Percentiles rank a stretch among this genome's conserved stretches.
Evolutionary conservation across 192 early-diverging fungal species (phyloP).

Genomic region (Cladochytrium replicatum): DNA sequence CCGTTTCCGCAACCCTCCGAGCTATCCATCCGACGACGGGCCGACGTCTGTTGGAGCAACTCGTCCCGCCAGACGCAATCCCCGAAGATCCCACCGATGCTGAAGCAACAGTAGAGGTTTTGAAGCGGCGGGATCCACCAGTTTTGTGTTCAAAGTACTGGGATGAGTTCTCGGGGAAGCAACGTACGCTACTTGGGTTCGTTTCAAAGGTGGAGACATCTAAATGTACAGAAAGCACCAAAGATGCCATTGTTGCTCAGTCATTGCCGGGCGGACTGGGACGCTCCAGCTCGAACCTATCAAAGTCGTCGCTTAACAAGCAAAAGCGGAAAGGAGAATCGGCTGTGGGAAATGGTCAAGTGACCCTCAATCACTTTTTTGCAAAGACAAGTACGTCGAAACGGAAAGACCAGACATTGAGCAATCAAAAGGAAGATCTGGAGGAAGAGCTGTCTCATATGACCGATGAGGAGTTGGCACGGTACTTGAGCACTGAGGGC

Average conservation of each 20-base stretch:
- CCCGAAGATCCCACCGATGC: not conserved
- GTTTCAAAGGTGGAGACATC: conserved; percentile 23
- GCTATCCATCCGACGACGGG: conserved; percentile 17
- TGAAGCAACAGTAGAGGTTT: not conserved
- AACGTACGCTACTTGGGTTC: conserved; percentile 43
- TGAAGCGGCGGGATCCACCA: conserved; percentile 12
- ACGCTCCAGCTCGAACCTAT: too few relatives aligned
- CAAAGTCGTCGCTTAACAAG: too few relatives aligned
- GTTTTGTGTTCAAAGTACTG: conserved; percentile 44
- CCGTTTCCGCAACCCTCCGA: conserved; percentile 32
- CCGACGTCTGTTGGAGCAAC: conserved; percentile 4
- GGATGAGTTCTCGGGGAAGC: conserved; percentile 47
- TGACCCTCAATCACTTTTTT: too few relatives aligned
- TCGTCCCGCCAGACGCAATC: not conserved
- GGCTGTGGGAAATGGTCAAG: too few relatives aligned
- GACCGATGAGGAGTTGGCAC: too few relatives aligned
- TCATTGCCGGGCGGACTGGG: too few relatives aligned
- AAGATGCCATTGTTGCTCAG: not conserved
- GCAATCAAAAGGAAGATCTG: too few relatives aligned
- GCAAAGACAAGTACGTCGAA: too few relatives aligned
- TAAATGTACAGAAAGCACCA: not conserved
- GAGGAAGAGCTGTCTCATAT: too few relatives aligned
- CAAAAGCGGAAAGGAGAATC: too few relatives aligned
- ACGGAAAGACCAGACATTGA: too few relatives aligned
- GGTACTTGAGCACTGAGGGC: too few relatives aligned